Evolutionary conservation across 805 yeast species (phyloP).

Genomic region (Metschnikowia cerradonensis): DNA sequence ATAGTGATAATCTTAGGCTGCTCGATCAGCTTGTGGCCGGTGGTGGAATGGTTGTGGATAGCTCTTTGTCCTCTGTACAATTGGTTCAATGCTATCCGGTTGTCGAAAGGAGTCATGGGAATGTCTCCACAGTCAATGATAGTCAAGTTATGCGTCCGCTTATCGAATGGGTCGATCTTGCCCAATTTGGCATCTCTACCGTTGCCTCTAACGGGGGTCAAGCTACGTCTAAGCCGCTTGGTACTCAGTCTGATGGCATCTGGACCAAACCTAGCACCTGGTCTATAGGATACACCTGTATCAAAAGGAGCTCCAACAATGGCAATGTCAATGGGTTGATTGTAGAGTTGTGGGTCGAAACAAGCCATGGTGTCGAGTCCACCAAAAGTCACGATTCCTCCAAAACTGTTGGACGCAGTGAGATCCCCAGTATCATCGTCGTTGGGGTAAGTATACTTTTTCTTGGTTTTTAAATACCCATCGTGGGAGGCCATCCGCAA

Average conservation of each 20-base stretch:
- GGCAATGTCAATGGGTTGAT: constrained; percentile 42
- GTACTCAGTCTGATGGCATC: constrained; percentile 47
- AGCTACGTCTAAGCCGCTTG: constrained; percentile 43
- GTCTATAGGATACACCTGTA: constrained; percentile 51
- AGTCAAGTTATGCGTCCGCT: constrained; percentile 29
- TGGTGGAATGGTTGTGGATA: constrained; percentile 34
- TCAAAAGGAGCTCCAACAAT: constrained; percentile 60
- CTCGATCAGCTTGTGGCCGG: constrained; percentile 16
- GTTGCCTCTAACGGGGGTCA: constrained; percentile 25
- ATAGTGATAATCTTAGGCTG: constrained; percentile 45
- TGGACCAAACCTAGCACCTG: constrained; percentile 61
- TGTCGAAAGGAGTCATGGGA: constrained; percentile 66
- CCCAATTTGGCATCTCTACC: constrained; percentile 32
- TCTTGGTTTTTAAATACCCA: constrained; percentile 15
- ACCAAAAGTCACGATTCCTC: constrained; percentile 55
- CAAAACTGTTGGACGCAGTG: constrained; percentile 26
- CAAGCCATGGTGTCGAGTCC: constrained; percentile 46
- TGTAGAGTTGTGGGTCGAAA: constrained; percentile 31
- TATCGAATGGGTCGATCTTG: constrained; percentile 50
- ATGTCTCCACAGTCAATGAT: constrained; percentile 65
- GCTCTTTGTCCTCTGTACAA: constrained; percentile 54
- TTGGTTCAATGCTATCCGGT: constrained; percentile 57
- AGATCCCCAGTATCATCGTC: constrained; percentile 35
- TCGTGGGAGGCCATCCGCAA: constrained; percentile 11
- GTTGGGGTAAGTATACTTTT: constrained; percentile 27